Conservation (phyloP, 495 filamentous ascomycete species). For the Daldinia grandis region DNA sequence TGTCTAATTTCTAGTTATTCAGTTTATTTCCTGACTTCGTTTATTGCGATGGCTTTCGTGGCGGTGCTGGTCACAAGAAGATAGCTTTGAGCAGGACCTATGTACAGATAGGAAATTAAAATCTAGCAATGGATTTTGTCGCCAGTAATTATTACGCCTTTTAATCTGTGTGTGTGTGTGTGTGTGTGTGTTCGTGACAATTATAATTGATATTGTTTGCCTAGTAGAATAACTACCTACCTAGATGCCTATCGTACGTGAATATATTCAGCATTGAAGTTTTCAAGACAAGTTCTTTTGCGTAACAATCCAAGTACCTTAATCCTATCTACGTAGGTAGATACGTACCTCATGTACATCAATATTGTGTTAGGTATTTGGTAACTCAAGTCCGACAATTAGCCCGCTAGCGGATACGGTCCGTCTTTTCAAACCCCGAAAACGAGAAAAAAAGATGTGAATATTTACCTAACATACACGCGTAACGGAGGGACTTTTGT, state of each 20-base stretch:
- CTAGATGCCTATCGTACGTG: too few species aligned
- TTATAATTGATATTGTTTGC: not conserved
- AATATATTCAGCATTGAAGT: too few species aligned
- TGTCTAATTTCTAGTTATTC: constrained; percentile 35
- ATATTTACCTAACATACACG: not conserved
- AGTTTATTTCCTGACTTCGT: constrained; percentile 34
- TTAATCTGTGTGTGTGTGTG: not conserved
- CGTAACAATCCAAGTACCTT: not conserved
- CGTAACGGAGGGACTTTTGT: not conserved
- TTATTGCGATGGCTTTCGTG: constrained; percentile 39
- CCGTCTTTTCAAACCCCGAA: not conserved
- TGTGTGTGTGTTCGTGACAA: not conserved
- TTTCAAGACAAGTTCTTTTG: not conserved
- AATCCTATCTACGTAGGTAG: not conserved
- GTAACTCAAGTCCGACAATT: not conserved
- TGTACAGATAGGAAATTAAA: constrained; percentile 46
- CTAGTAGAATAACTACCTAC: not conserved
- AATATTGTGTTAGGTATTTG: not conserved
- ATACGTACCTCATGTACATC: not conserved
- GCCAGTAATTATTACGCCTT: constrained; percentile 44
- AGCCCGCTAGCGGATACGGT: not conserved
- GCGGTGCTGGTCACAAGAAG: constrained; percentile 53
- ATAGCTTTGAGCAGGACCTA: constrained; percentile 41
- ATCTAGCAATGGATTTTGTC: constrained; percentile 43
- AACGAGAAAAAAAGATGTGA: not conserved